phyloP scores from a whole-genome alignment of 2,329 filamentous ascomycete species.

The Botrytis deweyae region DNA sequence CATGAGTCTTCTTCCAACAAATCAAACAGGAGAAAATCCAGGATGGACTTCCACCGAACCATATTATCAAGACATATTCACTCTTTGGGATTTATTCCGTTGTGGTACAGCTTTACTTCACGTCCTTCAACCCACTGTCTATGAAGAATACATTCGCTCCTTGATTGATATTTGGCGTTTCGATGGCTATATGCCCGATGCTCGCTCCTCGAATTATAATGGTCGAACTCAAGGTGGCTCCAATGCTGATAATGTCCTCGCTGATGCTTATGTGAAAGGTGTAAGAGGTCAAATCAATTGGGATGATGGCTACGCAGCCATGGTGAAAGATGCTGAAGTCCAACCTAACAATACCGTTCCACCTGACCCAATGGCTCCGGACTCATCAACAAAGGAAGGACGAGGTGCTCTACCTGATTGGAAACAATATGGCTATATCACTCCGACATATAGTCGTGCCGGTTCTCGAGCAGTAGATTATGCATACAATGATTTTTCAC shows the following conservation, averaged over 20 bases:
- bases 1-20: conserved; percentile 48
- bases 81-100: conserved; percentile 64
- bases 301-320: conserved; percentile 60
- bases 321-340: conserved; percentile 66
- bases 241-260: conserved; percentile 70
- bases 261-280: conserved; percentile 70
- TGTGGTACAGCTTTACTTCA: conserved; percentile 65
- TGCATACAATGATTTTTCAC: conserved; percentile 64
- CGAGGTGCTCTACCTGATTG: conserved; percentile 69
- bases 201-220: conserved; percentile 66
- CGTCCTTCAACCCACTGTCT: conserved; percentile 59
- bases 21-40: conserved; percentile 70
- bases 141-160: conserved; percentile 65
- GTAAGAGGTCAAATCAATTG: conserved; percentile 61
- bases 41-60: conserved; percentile 63
- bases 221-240: conserved; percentile 68
- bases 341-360: conserved; percentile 60
- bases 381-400: conserved; percentile 65
- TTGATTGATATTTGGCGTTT: conserved; percentile 67
- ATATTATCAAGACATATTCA: conserved; percentile 71
- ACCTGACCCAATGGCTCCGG: conserved; percentile 50
- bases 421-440: conserved; percentile 64
- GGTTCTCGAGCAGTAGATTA: conserved; percentile 67
- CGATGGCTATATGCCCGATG: conserved; percentile 65
- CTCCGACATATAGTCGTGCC: conserved; percentile 58